Conservation (phyloP, 148 eudicot genomes). For the Simmondsia chinensis region DNA sequence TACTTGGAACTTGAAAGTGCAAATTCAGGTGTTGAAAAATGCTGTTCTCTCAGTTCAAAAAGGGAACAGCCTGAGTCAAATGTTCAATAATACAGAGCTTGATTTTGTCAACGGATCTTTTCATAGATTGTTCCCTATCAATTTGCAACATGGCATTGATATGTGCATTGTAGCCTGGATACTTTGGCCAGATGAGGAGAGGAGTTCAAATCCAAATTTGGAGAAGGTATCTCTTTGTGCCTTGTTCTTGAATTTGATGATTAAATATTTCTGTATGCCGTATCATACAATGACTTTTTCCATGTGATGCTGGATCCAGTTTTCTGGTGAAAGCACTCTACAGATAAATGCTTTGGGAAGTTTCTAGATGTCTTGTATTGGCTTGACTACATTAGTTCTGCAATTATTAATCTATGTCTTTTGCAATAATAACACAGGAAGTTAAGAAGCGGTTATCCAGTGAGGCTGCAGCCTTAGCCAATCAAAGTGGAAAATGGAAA, state of each 20-base stretch:
- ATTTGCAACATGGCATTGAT: slow-evolving; percentile 51
- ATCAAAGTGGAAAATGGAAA: slow-evolving; percentile 89
- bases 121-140: slow-evolving; percentile 38
- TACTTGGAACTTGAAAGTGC: slow-evolving; percentile 81
- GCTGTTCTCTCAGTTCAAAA: slow-evolving; percentile 64
- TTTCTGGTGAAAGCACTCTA: too few relatives aligned
- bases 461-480: slow-evolving; percentile 85
- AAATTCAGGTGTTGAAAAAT: slow-evolving; percentile 64
- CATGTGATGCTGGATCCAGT: too few relatives aligned
- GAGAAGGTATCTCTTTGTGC: slow-evolving; percentile 58
- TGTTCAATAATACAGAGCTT: slow-evolving; percentile 34
- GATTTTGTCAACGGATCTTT: slow-evolving; percentile 56
- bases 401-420: background rate
- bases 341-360: background rate
- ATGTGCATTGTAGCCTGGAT: slow-evolving; percentile 74
- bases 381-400: background rate
- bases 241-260: background rate
- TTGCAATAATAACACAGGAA: slow-evolving; percentile 39
- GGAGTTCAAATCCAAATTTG: slow-evolving; percentile 75
- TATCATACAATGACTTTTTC: too few relatives aligned
- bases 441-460: slow-evolving; percentile 72
- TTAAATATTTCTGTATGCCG: background rate
- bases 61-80: slow-evolving; percentile 40
- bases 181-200: slow-evolving; percentile 97
- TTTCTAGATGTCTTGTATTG: background rate